Conservation (phyloP, 768 basidiomycete species). For the Tephrocybe sp. region DNA sequence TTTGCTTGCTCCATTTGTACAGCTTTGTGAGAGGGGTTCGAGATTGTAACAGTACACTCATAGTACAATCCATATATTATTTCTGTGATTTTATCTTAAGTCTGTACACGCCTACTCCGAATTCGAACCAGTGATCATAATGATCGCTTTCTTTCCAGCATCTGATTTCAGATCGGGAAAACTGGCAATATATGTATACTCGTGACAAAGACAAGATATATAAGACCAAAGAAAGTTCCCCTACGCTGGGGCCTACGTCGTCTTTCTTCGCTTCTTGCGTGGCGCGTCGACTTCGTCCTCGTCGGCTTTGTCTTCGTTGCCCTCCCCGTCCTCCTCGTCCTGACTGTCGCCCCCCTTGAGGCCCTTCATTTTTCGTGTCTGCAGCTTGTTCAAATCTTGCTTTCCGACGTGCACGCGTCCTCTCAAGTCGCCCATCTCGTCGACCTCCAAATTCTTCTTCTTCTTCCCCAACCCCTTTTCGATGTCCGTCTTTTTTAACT, state of each 20-base stretch:
- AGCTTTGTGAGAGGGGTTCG: too few relatives aligned
- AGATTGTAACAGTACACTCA: too few relatives aligned
- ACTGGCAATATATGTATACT: too few relatives aligned
- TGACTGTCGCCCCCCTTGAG: conserved; percentile 51
- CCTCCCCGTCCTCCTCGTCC: conserved; percentile 21
- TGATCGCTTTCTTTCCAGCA: too few relatives aligned
- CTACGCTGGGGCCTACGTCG: background rate
- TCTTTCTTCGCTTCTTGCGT: conserved; percentile 21
- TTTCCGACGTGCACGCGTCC: conserved; percentile 87
- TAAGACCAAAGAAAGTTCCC: background rate
- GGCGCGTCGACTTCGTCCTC: conserved; percentile 18
- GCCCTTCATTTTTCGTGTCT: conserved; percentile 97
- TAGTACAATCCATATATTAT: too few relatives aligned
- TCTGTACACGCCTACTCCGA: too few relatives aligned
- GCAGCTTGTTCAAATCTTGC: conserved; percentile 85
- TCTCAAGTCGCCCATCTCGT: conserved; percentile 96
- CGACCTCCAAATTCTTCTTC: conserved; percentile 92
- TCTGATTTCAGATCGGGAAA: too few relatives aligned
- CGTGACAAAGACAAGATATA: background rate
- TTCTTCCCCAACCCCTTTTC: conserved; percentile 90
- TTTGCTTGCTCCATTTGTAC: too few relatives aligned
- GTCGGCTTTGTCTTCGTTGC: conserved; percentile 18
- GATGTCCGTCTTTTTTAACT: conserved; percentile 85
- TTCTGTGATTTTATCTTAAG: too few relatives aligned
- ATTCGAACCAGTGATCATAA: too few relatives aligned